These are phyloP conservation scores for Moringa oleifera DNA, from an alignment of 345 rosid genomes.

Conservation along the genomic window DNA sequence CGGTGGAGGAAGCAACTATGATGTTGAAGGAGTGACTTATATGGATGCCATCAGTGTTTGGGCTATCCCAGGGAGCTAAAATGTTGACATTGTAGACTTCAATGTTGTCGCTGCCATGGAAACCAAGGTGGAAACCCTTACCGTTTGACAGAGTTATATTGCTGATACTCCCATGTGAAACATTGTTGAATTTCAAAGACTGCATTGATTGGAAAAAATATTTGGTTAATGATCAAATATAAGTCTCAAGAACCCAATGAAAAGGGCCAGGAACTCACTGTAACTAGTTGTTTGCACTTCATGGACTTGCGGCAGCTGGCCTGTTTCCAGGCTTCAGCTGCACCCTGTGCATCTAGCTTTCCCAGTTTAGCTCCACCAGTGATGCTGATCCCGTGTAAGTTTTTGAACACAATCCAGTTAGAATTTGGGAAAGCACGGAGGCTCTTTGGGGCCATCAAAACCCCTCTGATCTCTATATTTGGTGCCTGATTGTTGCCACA, in stretches of 20 bases:
- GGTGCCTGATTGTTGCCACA: conserved; percentile 28
- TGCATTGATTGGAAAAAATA: no score
- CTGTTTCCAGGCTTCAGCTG: conserved; percentile 36
- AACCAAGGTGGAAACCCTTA: conserved; percentile 44
- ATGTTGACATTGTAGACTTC: conserved; percentile 24
- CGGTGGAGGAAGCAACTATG: conserved; percentile 25
- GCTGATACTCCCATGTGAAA: conserved; percentile 35
- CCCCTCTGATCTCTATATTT: conserved; percentile 28
- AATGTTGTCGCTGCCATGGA: conserved; percentile 27
- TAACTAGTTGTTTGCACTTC: conserved; percentile 23
- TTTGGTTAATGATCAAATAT: no score
- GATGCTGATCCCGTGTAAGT: conserved; percentile 22
- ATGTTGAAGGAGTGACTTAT: conserved; percentile 36
- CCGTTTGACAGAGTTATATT: conserved; percentile 29
- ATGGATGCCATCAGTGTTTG: conserved; percentile 68
- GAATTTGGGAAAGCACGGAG: conserved; percentile 15
- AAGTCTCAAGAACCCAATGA: neutral
- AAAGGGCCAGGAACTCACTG: conserved; percentile 22
- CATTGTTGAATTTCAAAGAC: conserved; percentile 33
- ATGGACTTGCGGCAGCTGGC: conserved; percentile 21
- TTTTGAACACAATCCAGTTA: conserved; percentile 33
- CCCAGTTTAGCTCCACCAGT: conserved; percentile 14
- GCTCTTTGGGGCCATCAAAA: conserved; percentile 25
- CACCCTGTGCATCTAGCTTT: conserved; percentile 39
- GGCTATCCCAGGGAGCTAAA: conserved; percentile 48